Evolutionary conservation across 495 filamentous ascomycete genomes (phyloP), one percentile per base, ranked within the genome.

Genomic region (Coniosporium apollinis): DNA sequence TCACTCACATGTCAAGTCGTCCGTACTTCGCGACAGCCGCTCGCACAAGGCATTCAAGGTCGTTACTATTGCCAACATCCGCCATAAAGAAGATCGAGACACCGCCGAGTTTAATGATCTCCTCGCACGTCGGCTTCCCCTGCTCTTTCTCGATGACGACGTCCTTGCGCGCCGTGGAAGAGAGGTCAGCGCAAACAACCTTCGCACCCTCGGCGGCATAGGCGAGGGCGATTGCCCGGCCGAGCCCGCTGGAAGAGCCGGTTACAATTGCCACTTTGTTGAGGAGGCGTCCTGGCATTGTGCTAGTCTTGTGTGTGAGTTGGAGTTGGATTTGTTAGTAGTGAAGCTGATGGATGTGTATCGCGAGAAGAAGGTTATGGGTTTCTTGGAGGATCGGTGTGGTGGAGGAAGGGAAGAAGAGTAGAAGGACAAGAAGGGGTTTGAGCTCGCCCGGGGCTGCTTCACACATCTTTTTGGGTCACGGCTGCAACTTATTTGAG

Each of bases 1-100:
- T n/a, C 15, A 28, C 36, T 31, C 16, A 38, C 14, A 72, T 52
- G 49, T 72, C 67, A 5, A 72, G 33, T 33, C 68, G 36, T 0
- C 65, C 65, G 44, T 45, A 64, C 20, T 39, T 26, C 16, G 38
- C 41, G 7, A 67, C 63, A 0, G 59, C 53, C 2, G 17, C 32
- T 14, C 52, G 29, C 3, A 72, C 45, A 33, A 67, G 34, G 5
- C 33, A 36, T 38, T 64, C 49, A 30, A 71, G 53, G 7, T 67
- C 46, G 9, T 47, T 44, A 10, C 34, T n/a, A 4, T 42, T 37
- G n/a, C 38, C 38, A 6, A 64, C 49, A 37, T 63, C 52, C 14
- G 45, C 51, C 33, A 60, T 48, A 10, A 62, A 45, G 25, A 64
- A 61, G 25, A 55, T 45, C 3, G 51, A 50, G 9, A 44, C 41